Evolutionary conservation across 1,284 basidiomycete genomes (phyloP), one percentile per base, ranked within the genome.

Genomic region (Irpex sp.): DNA sequence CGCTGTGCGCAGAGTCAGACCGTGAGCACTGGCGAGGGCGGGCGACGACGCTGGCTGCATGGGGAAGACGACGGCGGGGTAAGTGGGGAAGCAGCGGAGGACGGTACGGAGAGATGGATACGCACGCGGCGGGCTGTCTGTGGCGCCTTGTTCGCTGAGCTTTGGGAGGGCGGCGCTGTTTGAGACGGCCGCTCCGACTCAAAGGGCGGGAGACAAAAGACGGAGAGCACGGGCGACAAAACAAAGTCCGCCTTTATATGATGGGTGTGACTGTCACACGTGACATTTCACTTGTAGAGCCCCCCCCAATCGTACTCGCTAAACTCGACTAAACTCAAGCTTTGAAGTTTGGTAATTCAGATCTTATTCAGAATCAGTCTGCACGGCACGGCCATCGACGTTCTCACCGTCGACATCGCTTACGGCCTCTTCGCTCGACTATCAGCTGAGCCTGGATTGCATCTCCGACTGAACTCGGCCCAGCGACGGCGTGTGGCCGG

Each of bases 131-230:
- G 39, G 39, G 39, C 39, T 11, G 15, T 26, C 11, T 43, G 53
- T 50, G 19, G 53, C 53, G 53, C 53, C 39, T 31, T 46, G 53
- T 49, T 71, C 70, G 72, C 72, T 73, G 71, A 71, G 49, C 49
- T 50, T n/a, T 21, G 49, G 49, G 49, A 50, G 72, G 64, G 68
- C 60, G 63, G 63, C 59, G 62, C 57, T 47, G 63, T 56, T 33
- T 37, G 56, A 19, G 64, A 51, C 63, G 66, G 63, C 65, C 67
- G 65, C 72, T 70, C 71, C 70, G 72, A 74, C 70, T 70, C 68
- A 70, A 71, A 70, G 69, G 70, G 72, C 70, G 71, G 70, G 66
- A 64, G 59, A 63, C 65, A 68, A 69, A 67, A 60, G 58, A 63
- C 61, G 65, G 54, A 59, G 60, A 43, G 39, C 11, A 63, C 54